Conservation (phyloP, 2,329 filamentous ascomycete species). For the Pseudogymnoascus sp. region DNA sequence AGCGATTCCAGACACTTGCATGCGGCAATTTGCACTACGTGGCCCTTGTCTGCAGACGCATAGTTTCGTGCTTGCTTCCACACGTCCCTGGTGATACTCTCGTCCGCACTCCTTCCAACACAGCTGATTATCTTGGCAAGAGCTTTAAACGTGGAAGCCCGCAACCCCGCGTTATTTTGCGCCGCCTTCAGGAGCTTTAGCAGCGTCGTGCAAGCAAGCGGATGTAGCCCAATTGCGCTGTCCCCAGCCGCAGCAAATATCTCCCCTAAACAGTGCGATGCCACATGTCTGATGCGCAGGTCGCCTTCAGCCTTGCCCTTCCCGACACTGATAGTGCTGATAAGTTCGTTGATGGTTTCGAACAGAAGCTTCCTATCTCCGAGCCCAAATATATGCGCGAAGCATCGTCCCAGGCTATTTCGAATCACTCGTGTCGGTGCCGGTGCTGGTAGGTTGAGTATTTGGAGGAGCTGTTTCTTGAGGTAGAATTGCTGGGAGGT, state of each 20-base stretch:
- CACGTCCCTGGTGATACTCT: slow-evolving; percentile 74
- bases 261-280: slow-evolving; percentile 76
- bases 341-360: slow-evolving; percentile 85
- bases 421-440: slow-evolving; percentile 80
- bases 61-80: slow-evolving; percentile 85
- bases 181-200: slow-evolving; percentile 62
- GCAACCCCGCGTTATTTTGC: slow-evolving; percentile 70
- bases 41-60: slow-evolving; percentile 70
- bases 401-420: slow-evolving; percentile 77
- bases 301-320: slow-evolving; percentile 72
- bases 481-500: slow-evolving; percentile 84
- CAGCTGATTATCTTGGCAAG: slow-evolving; percentile 69
- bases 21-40: slow-evolving; percentile 68
- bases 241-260: slow-evolving; percentile 89
- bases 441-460: slow-evolving; percentile 74
- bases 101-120: slow-evolving; percentile 70
- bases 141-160: slow-evolving; percentile 67
- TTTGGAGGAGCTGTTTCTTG: slow-evolving; percentile 89
- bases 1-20: slow-evolving; percentile 72
- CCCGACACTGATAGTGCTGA: slow-evolving; percentile 60
- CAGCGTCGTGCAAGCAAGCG: slow-evolving; percentile 61
- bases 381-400: slow-evolving; percentile 71
- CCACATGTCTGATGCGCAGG: slow-evolving; percentile 73
- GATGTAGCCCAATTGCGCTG: slow-evolving; percentile 77
- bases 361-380: slow-evolving; percentile 89